Percentiles rank a stretch among this genome's conserved stretches.
Conservation (phyloP, 1,284 basidiomycete genomes). For the Inonotus hispidus region DNA sequence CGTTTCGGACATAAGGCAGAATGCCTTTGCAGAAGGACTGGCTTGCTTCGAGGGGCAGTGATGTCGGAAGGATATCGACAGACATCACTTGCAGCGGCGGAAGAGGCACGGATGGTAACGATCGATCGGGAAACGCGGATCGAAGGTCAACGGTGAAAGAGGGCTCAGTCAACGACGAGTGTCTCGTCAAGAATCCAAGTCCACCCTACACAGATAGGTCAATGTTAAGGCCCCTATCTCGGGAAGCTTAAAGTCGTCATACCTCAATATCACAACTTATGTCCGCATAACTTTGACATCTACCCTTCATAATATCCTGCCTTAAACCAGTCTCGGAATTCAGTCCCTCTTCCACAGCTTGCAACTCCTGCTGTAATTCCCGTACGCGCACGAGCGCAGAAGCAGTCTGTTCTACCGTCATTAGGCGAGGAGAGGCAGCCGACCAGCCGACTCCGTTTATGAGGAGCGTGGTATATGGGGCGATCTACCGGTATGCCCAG, state of each 20-base stretch:
- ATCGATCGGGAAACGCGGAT: slow-evolving; percentile 28
- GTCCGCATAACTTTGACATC: slow-evolving; percentile 74
- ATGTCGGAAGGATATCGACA: slow-evolving; percentile 84
- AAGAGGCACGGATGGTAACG: slow-evolving; percentile 29
- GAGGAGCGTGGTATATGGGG: slow-evolving; percentile 78
- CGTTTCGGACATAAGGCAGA: slow-evolving; percentile 60
- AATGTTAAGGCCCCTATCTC: neutral
- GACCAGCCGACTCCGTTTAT: slow-evolving; percentile 86
- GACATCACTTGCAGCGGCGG: slow-evolving; percentile 73
- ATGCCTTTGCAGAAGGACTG: slow-evolving; percentile 66
- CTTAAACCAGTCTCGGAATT: neutral
- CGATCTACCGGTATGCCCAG: slow-evolving; percentile 44
- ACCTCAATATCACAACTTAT: slow-evolving; percentile 83
- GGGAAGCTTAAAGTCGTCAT: slow-evolving; percentile 35
- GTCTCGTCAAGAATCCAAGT: slow-evolving; percentile 71
- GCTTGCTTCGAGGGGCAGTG: slow-evolving; percentile 78
- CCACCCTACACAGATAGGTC: slow-evolving; percentile 51
- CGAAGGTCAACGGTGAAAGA: slow-evolving; percentile 53
- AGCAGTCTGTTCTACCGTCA: slow-evolving; percentile 62
- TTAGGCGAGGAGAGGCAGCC: slow-evolving; percentile 68
- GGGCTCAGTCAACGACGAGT: slow-evolving; percentile 75
- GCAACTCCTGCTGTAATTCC: slow-evolving; percentile 32
- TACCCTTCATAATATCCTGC: slow-evolving; percentile 29
- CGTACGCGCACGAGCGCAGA: slow-evolving; percentile 46
- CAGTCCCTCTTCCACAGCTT: neutral